phyloP scores from a whole-genome alignment of 352 stramenopile species.

The Pythium aristosporum region DNA sequence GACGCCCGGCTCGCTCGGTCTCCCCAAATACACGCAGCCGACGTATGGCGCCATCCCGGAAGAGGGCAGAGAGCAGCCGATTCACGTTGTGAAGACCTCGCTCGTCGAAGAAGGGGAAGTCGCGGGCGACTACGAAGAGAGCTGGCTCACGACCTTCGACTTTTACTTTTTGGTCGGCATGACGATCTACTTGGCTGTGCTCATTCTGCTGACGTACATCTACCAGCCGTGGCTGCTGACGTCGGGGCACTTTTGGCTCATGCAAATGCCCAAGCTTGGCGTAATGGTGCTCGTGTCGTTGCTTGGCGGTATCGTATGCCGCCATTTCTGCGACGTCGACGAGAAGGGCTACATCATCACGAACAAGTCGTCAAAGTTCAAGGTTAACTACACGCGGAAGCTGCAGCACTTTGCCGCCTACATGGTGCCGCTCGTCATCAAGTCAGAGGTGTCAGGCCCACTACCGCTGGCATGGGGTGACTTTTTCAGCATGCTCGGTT shows the following conservation, averaged over 20 bases:
- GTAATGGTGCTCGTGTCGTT: slow-evolving; percentile 69
- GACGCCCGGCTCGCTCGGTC: slow-evolving; percentile 42
- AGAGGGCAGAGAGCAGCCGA: slow-evolving; percentile 33
- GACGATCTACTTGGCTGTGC: slow-evolving; percentile 37
- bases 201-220: slow-evolving; percentile 48
- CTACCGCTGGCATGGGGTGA: slow-evolving; percentile 78
- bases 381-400: slow-evolving; percentile 88
- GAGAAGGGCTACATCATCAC: slow-evolving; percentile 85
- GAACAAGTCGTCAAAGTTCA: slow-evolving; percentile 70
- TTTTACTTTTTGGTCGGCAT: slow-evolving; percentile 62
- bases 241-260: slow-evolving; percentile 25
- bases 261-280: slow-evolving; percentile 50
- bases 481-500: slow-evolving; percentile 79
- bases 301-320: slow-evolving; percentile 74
- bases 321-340: slow-evolving; percentile 82
- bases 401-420: slow-evolving; percentile 79
- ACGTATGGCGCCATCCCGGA: slow-evolving; percentile 45
- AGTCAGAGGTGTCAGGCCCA: slow-evolving; percentile 51
- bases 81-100: slow-evolving; percentile 47
- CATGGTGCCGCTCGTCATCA: slow-evolving; percentile 75
- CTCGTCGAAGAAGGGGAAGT: slow-evolving; percentile 63
- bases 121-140: slow-evolving; percentile 55
- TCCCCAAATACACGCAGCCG: slow-evolving; percentile 34
- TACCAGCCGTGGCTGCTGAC: slow-evolving; percentile 48
- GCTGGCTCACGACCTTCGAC: slow-evolving; percentile 55